phyloP scores from a whole-genome alignment of 176 grass and related monocot genomes.

The Musa troglodytarum region DNA sequence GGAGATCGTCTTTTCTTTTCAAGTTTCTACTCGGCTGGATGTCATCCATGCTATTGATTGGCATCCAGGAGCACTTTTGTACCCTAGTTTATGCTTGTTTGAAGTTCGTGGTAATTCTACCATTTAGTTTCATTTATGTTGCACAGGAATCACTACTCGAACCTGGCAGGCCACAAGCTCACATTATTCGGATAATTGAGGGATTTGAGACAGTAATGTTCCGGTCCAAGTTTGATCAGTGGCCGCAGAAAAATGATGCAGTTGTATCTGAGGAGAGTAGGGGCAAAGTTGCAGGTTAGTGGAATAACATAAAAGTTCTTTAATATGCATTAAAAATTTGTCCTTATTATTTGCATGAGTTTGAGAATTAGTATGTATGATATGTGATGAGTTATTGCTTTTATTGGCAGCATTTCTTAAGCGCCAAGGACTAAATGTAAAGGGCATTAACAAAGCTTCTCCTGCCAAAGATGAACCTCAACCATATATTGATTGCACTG shows the following conservation, averaged over 20 bases:
- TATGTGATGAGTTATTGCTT: conserved; percentile 18
- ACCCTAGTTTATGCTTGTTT: not conserved
- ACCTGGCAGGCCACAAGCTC: conserved; percentile 46
- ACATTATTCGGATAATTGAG: conserved; percentile 87
- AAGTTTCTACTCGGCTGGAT: not conserved
- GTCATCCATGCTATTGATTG: not conserved
- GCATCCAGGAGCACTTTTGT: not conserved
- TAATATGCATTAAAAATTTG: not conserved
- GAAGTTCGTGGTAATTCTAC: not conserved
- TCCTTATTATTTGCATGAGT: not conserved
- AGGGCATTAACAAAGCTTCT: conserved; percentile 66
- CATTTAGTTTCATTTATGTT: conserved; percentile 12
- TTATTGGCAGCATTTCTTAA: conserved; percentile 71
- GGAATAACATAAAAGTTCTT: not conserved
- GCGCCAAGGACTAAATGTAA: conserved; percentile 88
- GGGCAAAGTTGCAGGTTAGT: conserved; percentile 96
- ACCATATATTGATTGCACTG: conserved; percentile 96
- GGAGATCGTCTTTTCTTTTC: not conserved
- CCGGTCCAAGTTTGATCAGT: conserved; percentile 79
- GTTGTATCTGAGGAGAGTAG: conserved; percentile 89
- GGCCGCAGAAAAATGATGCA: conserved; percentile 88
- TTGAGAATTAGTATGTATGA: not conserved
- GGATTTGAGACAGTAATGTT: conserved; percentile 90
- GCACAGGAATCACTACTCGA: conserved; percentile 68
- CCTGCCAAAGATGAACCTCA: conserved; percentile 87